These are phyloP conservation scores for Phaeotremella skinneri DNA, from an alignment of 768 basidiomycete genomes.

Conservation along the genomic window DNA sequence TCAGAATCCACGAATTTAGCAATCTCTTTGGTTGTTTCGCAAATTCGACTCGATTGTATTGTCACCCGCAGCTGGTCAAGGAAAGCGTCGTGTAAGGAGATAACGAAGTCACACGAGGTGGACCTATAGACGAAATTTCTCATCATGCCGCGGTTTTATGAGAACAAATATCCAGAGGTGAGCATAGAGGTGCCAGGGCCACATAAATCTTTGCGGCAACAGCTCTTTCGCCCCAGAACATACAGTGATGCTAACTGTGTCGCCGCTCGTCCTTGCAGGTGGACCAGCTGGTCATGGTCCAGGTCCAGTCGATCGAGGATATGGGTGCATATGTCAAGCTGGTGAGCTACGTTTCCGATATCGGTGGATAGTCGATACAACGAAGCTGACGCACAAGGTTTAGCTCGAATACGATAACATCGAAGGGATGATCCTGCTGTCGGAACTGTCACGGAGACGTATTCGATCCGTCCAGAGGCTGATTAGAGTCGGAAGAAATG, in stretches of 20 bases:
- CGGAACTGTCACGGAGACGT: slow-evolving; percentile 91
- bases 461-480: slow-evolving; percentile 97
- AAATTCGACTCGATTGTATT: not conserved
- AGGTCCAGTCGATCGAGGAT: slow-evolving; percentile 97
- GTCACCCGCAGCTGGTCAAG: not conserved
- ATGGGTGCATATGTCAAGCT: slow-evolving; percentile 99
- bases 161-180: slow-evolving; percentile 73
- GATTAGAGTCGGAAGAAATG: slow-evolving; percentile 94
- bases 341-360: slow-evolving; percentile 57
- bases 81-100: not conserved
- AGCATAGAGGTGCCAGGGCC: slow-evolving; percentile 1
- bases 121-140: not conserved
- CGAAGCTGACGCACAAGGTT: not conserved
- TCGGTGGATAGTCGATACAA: not conserved
- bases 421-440: slow-evolving; percentile 99
- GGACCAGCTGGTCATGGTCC: slow-evolving; percentile 98
- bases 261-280: slow-evolving; percentile 54
- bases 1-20: no score
- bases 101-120: no score
- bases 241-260: not conserved
- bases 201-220: not conserved
- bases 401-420: slow-evolving; percentile 99
- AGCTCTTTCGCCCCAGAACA: no score
- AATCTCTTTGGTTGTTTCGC: not conserved
- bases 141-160: slow-evolving; percentile 66